Evolutionary conservation across 345 rosid species (phyloP), one percentile per base, ranked within the genome.

Genomic region (Pugionium dolabratum): DNA sequence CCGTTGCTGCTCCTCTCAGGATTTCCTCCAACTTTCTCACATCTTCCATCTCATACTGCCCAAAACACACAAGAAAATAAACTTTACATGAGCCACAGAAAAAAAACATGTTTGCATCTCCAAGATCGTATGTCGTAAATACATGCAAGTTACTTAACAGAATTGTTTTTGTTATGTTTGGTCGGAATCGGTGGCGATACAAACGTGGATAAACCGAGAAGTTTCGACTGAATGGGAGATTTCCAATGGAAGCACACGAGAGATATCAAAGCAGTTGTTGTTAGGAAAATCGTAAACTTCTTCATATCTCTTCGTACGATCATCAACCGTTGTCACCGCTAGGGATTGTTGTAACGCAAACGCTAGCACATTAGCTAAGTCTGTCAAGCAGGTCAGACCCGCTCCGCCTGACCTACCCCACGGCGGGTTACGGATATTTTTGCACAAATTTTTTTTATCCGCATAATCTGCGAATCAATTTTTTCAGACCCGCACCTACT

Each of bases 1-100:
- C 53, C 36, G 7, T 67, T 2, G 55, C 8, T 35, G 64, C 64
- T 7, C 36, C 61, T 10, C 47, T 35, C 5, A 64, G 10, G 52
- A 64, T 18, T 37, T n/a, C 11, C n/a, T 37, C 37, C 68, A 64
- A 28, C 33, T 2, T n/a, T 47, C 9, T 49, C 39, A 25, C 7
- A 30, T 60, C 45, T 26, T 36, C 35, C 8, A 4, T n/a, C 0
- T 46, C 35, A 29, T 9, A 29, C 47, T 40, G 37, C 18, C 18
- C 18, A 18, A 18, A 18, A 18, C 18, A 18, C 18, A 18, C 18
- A 18, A 18, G 18, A 18, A 18, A 18, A 18, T 0, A 18, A 18
- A 18, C 18, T 18, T 18, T 7, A 54, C 5, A 34, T 18, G 6
- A 53, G 58, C 29, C 9, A 7, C 7, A 27, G 4, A 49, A 49